Percentiles rank a stretch among this genome's conserved stretches.
Conservation (phyloP, 2,329 filamentous ascomycete species). For the Emergomyces orientalis region DNA sequence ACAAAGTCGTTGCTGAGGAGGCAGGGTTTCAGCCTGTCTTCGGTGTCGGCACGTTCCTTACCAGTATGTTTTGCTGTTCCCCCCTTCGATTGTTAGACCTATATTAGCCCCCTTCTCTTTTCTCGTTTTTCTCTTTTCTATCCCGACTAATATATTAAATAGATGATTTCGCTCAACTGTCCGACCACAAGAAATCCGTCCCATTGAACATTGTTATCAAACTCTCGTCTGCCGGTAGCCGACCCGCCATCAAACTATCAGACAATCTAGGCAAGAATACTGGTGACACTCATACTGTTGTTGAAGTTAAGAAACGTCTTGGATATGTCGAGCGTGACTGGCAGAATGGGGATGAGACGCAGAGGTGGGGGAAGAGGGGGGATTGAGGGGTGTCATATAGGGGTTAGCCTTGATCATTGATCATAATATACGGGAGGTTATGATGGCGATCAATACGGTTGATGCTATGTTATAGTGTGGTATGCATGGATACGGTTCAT, state of each 20-base stretch:
- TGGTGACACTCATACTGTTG: constrained; percentile 68
- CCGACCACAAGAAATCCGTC: constrained; percentile 69
- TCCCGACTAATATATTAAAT: neutral
- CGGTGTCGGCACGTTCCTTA: constrained; percentile 90
- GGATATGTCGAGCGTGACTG: constrained; percentile 81
- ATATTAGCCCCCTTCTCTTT: neutral
- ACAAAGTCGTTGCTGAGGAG: constrained; percentile 72
- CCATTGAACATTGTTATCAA: constrained; percentile 98
- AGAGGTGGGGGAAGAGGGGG: constrained; percentile 56
- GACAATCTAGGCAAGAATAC: constrained; percentile 93
- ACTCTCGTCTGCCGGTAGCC: constrained; percentile 71
- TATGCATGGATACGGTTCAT: too few relatives aligned
- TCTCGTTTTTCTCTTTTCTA: neutral
- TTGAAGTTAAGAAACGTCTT: constrained; percentile 72
- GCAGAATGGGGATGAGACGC: constrained; percentile 73
- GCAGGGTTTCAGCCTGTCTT: constrained; percentile 79
- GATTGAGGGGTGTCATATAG: constrained; percentile 3
- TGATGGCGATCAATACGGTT: too few relatives aligned
- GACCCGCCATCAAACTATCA: constrained; percentile 83
- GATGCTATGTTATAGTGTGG: neutral
- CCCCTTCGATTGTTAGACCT: neutral
- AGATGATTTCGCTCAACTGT: constrained; percentile 73
- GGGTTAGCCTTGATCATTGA: neutral
- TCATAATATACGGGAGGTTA: neutral
- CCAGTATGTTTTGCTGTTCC: constrained; percentile 45